phyloP scores from a whole-genome alignment of 768 basidiomycete genomes.

The Infundibulicybe gibba region DNA sequence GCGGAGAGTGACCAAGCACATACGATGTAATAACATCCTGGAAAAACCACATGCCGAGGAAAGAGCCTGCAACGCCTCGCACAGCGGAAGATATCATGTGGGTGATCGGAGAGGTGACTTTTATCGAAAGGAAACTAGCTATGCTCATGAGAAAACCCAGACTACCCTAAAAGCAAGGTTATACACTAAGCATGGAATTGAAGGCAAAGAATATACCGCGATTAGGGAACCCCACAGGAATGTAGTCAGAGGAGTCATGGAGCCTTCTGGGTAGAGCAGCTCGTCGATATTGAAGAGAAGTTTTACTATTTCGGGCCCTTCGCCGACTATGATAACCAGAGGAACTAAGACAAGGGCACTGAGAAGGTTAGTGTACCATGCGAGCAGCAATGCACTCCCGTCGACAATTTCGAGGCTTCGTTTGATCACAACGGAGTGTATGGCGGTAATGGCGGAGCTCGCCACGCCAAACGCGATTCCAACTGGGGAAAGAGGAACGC shows the following conservation, averaged over 20 bases:
- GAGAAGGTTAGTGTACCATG: constrained; percentile 89
- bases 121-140: constrained; percentile 90
- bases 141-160: constrained; percentile 95
- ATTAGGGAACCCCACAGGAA: constrained; percentile 79
- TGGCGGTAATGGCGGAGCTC: constrained; percentile 82
- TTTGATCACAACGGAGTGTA: constrained; percentile 95
- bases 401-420: constrained; percentile 74
- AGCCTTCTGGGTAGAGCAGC: constrained; percentile 29
- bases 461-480: constrained; percentile 82
- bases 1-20: constrained; percentile 23
- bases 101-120: constrained; percentile 95
- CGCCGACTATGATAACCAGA: constrained; percentile 70
- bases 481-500: constrained; percentile 48
- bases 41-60: constrained; percentile 81
- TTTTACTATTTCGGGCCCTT: constrained; percentile 58
- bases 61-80: constrained; percentile 87
- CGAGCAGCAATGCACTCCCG: constrained; percentile 80
- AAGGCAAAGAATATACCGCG: constrained; percentile 52
- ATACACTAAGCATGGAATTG: neutral
- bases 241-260: constrained; percentile 48
- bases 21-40: constrained; percentile 76
- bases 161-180: constrained; percentile 49
- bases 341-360: constrained; percentile 74
- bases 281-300: constrained; percentile 52
- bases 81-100: constrained; percentile 98